These are phyloP conservation scores for Pharnaceum exiguum DNA, from an alignment of 148 eudicot species.

Conservation along the genomic window DNA sequence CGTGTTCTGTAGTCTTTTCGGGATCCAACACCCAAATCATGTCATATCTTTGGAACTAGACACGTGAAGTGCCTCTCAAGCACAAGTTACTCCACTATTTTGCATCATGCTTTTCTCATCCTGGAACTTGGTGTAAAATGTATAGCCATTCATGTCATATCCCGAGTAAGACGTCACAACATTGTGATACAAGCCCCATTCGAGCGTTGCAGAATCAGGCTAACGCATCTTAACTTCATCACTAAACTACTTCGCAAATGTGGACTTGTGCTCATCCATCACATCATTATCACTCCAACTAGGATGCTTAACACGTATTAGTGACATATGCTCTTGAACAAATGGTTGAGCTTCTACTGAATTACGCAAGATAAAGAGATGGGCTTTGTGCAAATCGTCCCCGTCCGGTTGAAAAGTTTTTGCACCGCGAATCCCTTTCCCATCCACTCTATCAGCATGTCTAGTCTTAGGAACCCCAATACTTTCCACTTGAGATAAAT, in stretches of 20 bases:
- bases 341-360: not conserved
- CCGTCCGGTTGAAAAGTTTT: not conserved
- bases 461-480: not conserved
- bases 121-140: not conserved
- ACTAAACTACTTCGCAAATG: not conserved
- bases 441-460: not conserved
- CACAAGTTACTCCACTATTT: conserved; percentile 4
- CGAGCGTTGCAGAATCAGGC: not conserved
- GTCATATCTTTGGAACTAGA: not conserved
- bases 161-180: not conserved
- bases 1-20: no score
- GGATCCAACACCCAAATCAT: no score
- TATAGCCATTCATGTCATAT: not conserved
- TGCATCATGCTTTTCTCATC: not conserved
- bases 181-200: not conserved
- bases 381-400: not conserved
- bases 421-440: not conserved
- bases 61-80: not conserved
- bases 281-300: not conserved
- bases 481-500: not conserved
- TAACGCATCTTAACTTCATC: not conserved
- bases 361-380: not conserved
- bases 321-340: not conserved
- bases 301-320: not conserved
- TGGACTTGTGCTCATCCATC: not conserved